Evolutionary conservation across 495 filamentous ascomycete genomes (phyloP), one percentile per base, ranked within the genome.

Genomic region (Aspergillus biplanus): DNA sequence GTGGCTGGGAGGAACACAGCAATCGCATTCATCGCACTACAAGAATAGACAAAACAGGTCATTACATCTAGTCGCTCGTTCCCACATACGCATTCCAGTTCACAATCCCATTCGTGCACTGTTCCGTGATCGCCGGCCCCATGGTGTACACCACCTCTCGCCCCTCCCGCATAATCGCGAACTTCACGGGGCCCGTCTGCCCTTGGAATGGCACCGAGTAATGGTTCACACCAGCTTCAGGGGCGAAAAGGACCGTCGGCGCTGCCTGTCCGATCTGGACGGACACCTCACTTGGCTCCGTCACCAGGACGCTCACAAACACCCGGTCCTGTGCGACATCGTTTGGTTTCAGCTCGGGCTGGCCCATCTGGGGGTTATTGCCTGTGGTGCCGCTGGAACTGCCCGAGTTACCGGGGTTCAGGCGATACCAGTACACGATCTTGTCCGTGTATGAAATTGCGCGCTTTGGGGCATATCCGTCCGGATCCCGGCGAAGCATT

Each of bases 371-470:
- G 7, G 69, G 71, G 58, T 73, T 73, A 49, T 81, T 81, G 5
- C 80, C 75, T 4, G 77, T 80, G 6, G 73, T 76, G 1, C 74
- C 77, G 18, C 69, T 68, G 53, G 67, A 62, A 60, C 68, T 78
- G 21, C 79, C 73, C 11, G 74, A 72, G 48, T 68, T 52, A 49
- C 69, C 70, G 21, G 78, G 78, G 27, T 75, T 78, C 5, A 70
- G 64, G 35, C 87, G 83, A 70, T 91, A 91, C 88, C 88, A 91
- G 57, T 83, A 87, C 13, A 84, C 76, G 7, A 88, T 79, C 47
- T 85, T 87, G 77, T 35, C 76, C 53, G 56, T 62, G 33, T 52
- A 65, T 2, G 65, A 69, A 12, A 67, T 57, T 21, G 61, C 49
- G 34, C 58, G 52, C 55, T 48, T 66, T 3, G 62, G 54, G 11